These are phyloP conservation scores for Penicillium goetzii DNA, from an alignment of 495 filamentous ascomycete genomes.

Conservation along the genomic window DNA sequence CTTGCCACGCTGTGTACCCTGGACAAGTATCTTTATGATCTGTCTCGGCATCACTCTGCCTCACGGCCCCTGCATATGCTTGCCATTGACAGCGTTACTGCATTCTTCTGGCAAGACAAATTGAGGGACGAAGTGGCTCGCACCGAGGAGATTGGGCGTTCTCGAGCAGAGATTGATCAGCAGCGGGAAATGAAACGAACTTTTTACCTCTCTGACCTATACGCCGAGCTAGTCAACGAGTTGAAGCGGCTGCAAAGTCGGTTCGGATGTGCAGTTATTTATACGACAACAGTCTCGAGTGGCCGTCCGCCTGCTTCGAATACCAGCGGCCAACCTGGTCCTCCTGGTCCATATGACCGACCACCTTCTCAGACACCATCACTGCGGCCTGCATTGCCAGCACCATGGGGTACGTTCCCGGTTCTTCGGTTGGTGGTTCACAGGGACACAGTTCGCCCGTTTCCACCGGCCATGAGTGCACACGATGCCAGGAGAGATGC, in stretches of 20 bases:
- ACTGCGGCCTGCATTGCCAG: conserved; percentile 47
- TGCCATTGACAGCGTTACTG: conserved; percentile 56
- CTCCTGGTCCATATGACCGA: conserved; percentile 38
- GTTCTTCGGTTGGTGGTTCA: conserved; percentile 52
- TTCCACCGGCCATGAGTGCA: conserved; percentile 56
- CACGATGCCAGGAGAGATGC: conserved; percentile 60
- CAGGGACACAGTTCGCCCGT: conserved; percentile 50
- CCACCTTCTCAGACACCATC: conserved; percentile 37
- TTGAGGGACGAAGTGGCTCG: conserved; percentile 51
- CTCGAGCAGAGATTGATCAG: conserved; percentile 36
- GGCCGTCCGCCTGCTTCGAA: conserved; percentile 23
- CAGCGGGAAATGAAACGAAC: conserved; percentile 34
- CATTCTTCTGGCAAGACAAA: conserved; percentile 63
- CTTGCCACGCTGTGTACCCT: conserved; percentile 55
- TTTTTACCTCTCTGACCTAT: conserved; percentile 43
- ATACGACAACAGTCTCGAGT: conserved; percentile 38
- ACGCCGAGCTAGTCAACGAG: conserved; percentile 37
- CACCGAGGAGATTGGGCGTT: conserved; percentile 42
- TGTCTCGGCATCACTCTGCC: conserved; percentile 50
- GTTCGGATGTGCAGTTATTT: conserved; percentile 48
- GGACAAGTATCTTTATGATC: conserved; percentile 55
- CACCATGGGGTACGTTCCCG: conserved; percentile 53
- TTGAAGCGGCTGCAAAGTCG: conserved; percentile 41
- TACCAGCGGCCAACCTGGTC: conserved; percentile 48
- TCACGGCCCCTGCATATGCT: conserved; percentile 52